Evolutionary conservation across 768 basidiomycete genomes (phyloP).

Genomic region (Hebeloma cylindrosporum): DNA sequence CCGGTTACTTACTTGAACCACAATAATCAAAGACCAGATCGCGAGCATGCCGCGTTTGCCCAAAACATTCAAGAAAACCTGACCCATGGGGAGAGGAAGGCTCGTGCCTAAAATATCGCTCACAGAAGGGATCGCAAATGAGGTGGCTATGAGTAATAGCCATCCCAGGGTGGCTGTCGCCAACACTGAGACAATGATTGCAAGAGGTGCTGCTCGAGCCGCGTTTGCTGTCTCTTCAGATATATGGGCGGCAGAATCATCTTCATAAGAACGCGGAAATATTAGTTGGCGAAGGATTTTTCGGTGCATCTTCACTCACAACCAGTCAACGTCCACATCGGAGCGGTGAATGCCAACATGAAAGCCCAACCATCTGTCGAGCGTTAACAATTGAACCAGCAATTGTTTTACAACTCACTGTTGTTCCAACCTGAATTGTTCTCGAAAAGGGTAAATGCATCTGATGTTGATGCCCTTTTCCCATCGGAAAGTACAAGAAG

Average conservation of each 20-base stretch:
- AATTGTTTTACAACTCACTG: constrained; percentile 36
- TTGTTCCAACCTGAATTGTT: constrained; percentile 70
- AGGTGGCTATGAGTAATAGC: constrained; percentile 64
- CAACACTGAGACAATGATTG: constrained; percentile 64
- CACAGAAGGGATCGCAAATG: constrained; percentile 61
- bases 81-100: constrained; percentile 70
- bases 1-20: constrained; percentile 41
- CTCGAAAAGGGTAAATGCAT: constrained; percentile 68
- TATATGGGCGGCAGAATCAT: constrained; percentile 76
- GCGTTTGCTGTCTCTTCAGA: constrained; percentile 72
- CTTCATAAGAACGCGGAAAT: too few relatives aligned
- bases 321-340: constrained; percentile 81
- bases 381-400: constrained; percentile 2
- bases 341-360: constrained; percentile 67
- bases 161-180: constrained; percentile 63
- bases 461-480: constrained; percentile 61
- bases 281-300: constrained; percentile 3
- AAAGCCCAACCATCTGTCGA: constrained; percentile 71
- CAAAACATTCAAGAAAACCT: constrained; percentile 62
- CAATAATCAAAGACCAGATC: constrained; percentile 70
- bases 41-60: constrained; percentile 72
- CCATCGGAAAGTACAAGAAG: constrained; percentile 57
- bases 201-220: constrained; percentile 61
- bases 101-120: constrained; percentile 44
- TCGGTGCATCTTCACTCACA: constrained; percentile 40